Evolutionary conservation across 2,329 filamentous ascomycete species (phyloP), one percentile per base, ranked within the genome.

Genomic region (Graphiopsis chlorocephala): DNA sequence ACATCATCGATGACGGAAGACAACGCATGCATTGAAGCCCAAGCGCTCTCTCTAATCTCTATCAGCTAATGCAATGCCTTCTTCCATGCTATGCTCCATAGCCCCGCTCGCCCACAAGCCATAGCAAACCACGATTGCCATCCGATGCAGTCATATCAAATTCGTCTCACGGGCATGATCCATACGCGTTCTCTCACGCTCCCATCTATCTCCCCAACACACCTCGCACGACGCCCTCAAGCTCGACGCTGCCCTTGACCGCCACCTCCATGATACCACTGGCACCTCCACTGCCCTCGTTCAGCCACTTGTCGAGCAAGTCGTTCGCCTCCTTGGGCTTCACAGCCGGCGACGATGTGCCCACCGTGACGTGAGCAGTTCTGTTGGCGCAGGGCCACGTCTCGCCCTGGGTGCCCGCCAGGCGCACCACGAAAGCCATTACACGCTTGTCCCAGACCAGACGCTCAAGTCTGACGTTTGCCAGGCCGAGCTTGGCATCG

Each of bases 261-360:
- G 81, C 79, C 20, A 64, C 71, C 71, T 88, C 86, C 47, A 77
- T 78, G 63, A 88, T 86, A 0, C 84, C 85, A 4, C 77, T 83
- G n/a, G 78, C 74, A 7, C 76, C 79, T 2, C 73, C 83, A 73
- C 76, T 82, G 0, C 87, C 87, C 58, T 79, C 77, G 67, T 89
- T 83, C 67, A 95, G 74, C 94, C 94, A 98, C 66, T 82, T 82
- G 68, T 83, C 83, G 65, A 99, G 77, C 73, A 99, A 71, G 65
- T 92, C 88, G 74, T 99, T 99, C 79, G 93, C 96, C 81, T 99
- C 94, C 78, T 91, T 93, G 0, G 95, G 94, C 80, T 97, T 98
- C 72, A 98, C 86, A 8, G 82, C 77, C 55, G 83, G 78, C 69
- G 88, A 85, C 11, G 88, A 86, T 0, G 95, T 99, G 23, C 95